phyloP scores from a whole-genome alignment of 495 filamentous ascomycete genomes.

The Penicillium macrosclerotiorum region DNA sequence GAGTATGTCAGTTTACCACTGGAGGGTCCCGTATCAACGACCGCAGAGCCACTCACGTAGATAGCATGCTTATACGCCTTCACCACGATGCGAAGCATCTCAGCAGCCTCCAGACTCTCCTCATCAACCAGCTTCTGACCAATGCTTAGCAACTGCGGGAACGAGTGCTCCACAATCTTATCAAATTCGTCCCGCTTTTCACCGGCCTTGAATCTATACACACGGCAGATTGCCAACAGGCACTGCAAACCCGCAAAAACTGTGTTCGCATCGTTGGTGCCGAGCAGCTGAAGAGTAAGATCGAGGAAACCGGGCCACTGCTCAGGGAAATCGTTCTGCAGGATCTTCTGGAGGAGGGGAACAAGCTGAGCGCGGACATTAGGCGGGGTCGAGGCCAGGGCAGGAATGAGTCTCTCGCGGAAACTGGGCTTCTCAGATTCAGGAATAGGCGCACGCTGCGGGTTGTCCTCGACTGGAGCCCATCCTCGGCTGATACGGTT shows the following conservation, averaged over 20 bases:
- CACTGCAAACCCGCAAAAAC: conserved; percentile 94
- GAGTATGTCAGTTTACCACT: conserved; percentile 16
- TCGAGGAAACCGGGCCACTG: conserved; percentile 92
- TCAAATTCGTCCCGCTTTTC: conserved; percentile 85
- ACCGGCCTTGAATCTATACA: conserved; percentile 87
- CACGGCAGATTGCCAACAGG: conserved; percentile 85
- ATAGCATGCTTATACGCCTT: conserved; percentile 98
- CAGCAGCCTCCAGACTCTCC: conserved; percentile 86
- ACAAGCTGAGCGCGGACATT: conserved; percentile 87
- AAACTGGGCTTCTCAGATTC: conserved; percentile 89
- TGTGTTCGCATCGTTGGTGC: conserved; percentile 75
- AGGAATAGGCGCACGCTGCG: conserved; percentile 64
- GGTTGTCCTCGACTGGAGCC: conserved; percentile 69
- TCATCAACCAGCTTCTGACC: conserved; percentile 86
- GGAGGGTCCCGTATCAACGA: neutral
- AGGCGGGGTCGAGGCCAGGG: conserved; percentile 74
- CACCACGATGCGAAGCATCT: conserved; percentile 92
- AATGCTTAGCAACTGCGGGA: conserved; percentile 85
- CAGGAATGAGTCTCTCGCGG: conserved; percentile 80
- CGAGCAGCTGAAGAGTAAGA: conserved; percentile 81
- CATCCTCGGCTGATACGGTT: conserved; percentile 92
- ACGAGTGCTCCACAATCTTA: conserved; percentile 86
- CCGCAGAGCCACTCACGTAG: conserved; percentile 64
- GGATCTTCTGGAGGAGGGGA: conserved; percentile 89
- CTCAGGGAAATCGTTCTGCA: conserved; percentile 91